These are phyloP conservation scores for Colletotrichum euphorbiae DNA, from an alignment of 2,329 filamentous ascomycete species.

Conservation along the genomic window DNA sequence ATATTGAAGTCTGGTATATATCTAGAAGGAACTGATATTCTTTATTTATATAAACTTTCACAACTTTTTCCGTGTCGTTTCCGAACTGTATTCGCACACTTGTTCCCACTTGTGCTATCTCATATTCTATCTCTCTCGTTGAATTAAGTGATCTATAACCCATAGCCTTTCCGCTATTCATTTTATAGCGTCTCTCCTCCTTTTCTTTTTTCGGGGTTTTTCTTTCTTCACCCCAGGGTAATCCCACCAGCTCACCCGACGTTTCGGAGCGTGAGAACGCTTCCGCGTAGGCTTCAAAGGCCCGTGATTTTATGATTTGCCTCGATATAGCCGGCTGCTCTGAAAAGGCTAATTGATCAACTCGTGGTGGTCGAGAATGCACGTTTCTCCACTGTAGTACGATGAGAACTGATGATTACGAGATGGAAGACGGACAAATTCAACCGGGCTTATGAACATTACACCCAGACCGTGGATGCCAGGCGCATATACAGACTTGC, in stretches of 20 bases:
- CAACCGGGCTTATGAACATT: no score
- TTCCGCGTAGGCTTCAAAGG: not conserved
- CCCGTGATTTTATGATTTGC: not conserved
- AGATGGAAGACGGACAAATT: no score
- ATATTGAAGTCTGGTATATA: conserved; percentile 19
- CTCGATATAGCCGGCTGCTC: not conserved
- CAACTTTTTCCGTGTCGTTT: not conserved
- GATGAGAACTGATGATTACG: no score
- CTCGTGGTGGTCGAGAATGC: no score
- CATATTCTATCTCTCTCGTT: not conserved
- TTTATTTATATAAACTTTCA: not conserved
- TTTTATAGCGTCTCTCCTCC: not conserved
- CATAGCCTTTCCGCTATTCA: not conserved
- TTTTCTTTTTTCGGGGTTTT: no score
- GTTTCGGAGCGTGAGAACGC: no score
- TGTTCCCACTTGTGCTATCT: not conserved
- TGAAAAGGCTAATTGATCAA: no score
- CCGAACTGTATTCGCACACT: not conserved
- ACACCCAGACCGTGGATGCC: no score
- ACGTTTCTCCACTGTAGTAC: no score
- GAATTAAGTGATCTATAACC: not conserved
- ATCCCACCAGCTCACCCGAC: not conserved
- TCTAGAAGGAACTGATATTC: not conserved
- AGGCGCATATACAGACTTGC: no score
- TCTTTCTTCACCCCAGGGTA: no score